Evolutionary conservation across 148 eudicot species (phyloP).

Genomic region (Cornus kousa): DNA sequence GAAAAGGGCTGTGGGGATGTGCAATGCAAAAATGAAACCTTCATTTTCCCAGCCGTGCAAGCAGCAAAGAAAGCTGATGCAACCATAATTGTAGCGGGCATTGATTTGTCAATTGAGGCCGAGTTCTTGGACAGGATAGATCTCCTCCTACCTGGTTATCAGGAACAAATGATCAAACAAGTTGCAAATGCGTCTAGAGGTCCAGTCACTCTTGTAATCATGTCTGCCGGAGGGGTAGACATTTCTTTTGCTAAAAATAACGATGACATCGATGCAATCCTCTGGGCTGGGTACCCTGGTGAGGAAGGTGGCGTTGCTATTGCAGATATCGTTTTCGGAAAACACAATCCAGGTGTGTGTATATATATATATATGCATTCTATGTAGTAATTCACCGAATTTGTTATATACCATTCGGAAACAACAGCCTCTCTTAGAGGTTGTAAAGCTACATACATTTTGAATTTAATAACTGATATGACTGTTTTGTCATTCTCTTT

Average conservation of each 20-base stretch:
- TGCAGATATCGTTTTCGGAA: constrained; percentile 56
- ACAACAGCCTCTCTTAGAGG: too few relatives aligned
- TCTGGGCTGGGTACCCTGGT: constrained; percentile 80
- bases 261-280: constrained; percentile 36
- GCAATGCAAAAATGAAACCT: constrained; percentile 12
- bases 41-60: constrained; percentile 10
- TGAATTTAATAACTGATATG: too few relatives aligned
- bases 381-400: too few relatives aligned
- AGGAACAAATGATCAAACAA: constrained; percentile 14
- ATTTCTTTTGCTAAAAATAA: constrained; percentile 21
- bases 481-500: too few relatives aligned
- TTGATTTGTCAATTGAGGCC: constrained; percentile 16
- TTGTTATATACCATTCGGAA: too few relatives aligned
- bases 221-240: constrained; percentile 28
- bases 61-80: constrained; percentile 24
- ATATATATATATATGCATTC: too few relatives aligned
- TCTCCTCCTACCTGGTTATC: constrained; percentile 22
- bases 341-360: constrained; percentile 45
- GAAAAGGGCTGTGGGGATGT: constrained; percentile 18
- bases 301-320: constrained; percentile 55
- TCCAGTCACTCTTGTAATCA: constrained; percentile 22
- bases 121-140: constrained; percentile 13
- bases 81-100: constrained; percentile 14
- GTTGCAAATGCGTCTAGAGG: constrained; percentile 14
- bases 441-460: too few relatives aligned